Evolutionary conservation across 2,329 filamentous ascomycete genomes (phyloP).

Genomic region (Curvularia eragrostidis): DNA sequence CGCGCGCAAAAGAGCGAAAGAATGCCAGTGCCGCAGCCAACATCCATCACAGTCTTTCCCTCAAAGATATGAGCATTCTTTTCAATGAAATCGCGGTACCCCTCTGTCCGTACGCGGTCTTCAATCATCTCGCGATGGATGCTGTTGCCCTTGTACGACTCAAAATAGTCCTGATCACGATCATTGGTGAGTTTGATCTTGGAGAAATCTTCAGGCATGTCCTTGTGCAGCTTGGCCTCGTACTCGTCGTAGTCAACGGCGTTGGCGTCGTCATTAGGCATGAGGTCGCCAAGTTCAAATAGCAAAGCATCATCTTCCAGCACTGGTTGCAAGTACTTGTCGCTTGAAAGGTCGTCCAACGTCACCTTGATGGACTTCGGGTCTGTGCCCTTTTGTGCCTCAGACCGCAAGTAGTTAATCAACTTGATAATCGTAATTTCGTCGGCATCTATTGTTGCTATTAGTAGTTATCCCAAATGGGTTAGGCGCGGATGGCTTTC

Average conservation of each 20-base stretch:
- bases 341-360: slow-evolving; percentile 70
- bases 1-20: slow-evolving; percentile 93
- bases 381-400: slow-evolving; percentile 48
- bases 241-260: slow-evolving; percentile 44
- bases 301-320: slow-evolving; percentile 89
- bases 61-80: slow-evolving; percentile 86
- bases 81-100: slow-evolving; percentile 95
- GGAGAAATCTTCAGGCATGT: slow-evolving; percentile 42
- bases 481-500: slow-evolving; percentile 15
- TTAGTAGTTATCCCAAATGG: slow-evolving; percentile 29
- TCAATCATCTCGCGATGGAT: slow-evolving; percentile 98
- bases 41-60: slow-evolving; percentile 86
- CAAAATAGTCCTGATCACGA: slow-evolving; percentile 67
- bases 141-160: slow-evolving; percentile 68
- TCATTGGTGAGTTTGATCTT: slow-evolving; percentile 47
- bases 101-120: slow-evolving; percentile 84
- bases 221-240: slow-evolving; percentile 52
- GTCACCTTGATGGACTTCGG: slow-evolving; percentile 62
- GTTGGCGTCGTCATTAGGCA: slow-evolving; percentile 38
- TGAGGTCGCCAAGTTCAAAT: slow-evolving; percentile 82
- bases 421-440: slow-evolving; percentile 45
- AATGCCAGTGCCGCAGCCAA: slow-evolving; percentile 84
- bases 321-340: slow-evolving; percentile 81
- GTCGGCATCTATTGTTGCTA: slow-evolving; percentile 32
- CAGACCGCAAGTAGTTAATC: slow-evolving; percentile 58